Conservation (phyloP, 2,329 filamentous ascomycete species). For the Paecilomyces variotii region DNA sequence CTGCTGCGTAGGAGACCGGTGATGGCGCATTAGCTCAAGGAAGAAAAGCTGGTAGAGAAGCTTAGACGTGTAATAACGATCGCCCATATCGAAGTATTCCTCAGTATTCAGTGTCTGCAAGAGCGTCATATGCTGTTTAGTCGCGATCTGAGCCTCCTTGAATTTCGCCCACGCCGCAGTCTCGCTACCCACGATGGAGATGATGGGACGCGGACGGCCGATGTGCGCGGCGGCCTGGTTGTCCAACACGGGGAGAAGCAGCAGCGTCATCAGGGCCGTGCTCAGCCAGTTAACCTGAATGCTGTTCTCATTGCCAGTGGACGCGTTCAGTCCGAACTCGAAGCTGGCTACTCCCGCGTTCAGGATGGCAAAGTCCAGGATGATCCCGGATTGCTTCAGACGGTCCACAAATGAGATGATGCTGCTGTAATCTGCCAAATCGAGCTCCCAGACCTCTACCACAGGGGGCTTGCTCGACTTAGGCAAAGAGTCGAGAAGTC, state of each 20-base stretch:
- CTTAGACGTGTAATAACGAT: slow-evolving; percentile 9
- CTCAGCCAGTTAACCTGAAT: slow-evolving; percentile 21
- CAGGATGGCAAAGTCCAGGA: slow-evolving; percentile 28
- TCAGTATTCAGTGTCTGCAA: slow-evolving; percentile 7
- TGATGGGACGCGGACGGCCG: slow-evolving; percentile 9
- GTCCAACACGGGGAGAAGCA: slow-evolving; percentile 13
- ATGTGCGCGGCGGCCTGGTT: slow-evolving; percentile 1
- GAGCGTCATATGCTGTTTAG: slow-evolving; percentile 3
- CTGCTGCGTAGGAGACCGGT: not conserved
- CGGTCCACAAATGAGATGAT: slow-evolving; percentile 28
- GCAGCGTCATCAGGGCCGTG: slow-evolving; percentile 16
- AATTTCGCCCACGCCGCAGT: slow-evolving; percentile 14
- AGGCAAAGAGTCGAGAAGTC: slow-evolving; percentile 27
- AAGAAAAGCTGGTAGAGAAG: slow-evolving; percentile 7
- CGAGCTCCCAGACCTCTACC: slow-evolving; percentile 41
- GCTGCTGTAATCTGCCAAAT: slow-evolving; percentile 32
- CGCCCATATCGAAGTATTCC: slow-evolving; percentile 5
- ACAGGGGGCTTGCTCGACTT: slow-evolving; percentile 16
- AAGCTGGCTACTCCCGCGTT: slow-evolving; percentile 28
- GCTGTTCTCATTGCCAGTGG: slow-evolving; percentile 12
- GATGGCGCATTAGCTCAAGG: not conserved
- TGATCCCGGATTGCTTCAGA: slow-evolving; percentile 16
- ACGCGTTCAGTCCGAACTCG: slow-evolving; percentile 6
- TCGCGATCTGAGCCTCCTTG: slow-evolving; percentile 8
- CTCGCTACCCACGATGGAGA: slow-evolving; percentile 15